These are phyloP conservation scores for Limonium bicolor DNA, from an alignment of 148 eudicot genomes.

Conservation along the genomic window DNA sequence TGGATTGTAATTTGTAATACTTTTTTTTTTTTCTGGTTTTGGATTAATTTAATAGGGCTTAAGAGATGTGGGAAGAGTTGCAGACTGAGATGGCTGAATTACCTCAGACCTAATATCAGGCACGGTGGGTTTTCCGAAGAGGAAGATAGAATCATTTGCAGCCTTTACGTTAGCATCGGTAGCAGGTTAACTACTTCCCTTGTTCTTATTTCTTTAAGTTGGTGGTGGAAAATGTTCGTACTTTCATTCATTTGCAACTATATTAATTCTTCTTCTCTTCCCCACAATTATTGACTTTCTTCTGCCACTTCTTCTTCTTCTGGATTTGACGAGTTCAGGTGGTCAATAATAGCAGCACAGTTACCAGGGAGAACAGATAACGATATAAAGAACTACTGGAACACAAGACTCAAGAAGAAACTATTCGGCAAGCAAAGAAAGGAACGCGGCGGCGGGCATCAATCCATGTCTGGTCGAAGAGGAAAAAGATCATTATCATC, in stretches of 20 bases:
- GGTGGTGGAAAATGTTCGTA: neutral
- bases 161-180: conserved; percentile 81
- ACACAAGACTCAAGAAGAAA: conserved; percentile 86
- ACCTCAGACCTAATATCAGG: conserved; percentile 78
- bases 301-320: neutral
- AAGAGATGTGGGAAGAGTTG: conserved; percentile 92
- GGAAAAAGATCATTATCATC: conserved; percentile 5
- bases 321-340: conserved; percentile 20
- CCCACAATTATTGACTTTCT: too few relatives aligned
- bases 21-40: too few relatives aligned
- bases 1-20: too few relatives aligned
- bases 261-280: too few relatives aligned
- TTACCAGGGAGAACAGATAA: conserved; percentile 92
- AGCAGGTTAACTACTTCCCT: conserved; percentile 55
- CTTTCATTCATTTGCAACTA: neutral
- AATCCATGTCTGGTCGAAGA: conserved; percentile 1
- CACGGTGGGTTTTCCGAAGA: conserved; percentile 90
- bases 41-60: conserved; percentile 33
- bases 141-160: conserved; percentile 68
- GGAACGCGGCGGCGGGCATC: conserved; percentile 11
- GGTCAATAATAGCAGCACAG: conserved; percentile 95
- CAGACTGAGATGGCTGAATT: conserved; percentile 78
- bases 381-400: conserved; percentile 93
- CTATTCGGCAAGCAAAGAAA: conserved; percentile 71
- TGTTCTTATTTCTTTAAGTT: neutral